A percentile compares a stretch with the other conserved stretches of the same genome.
These are phyloP conservation scores for Phytophthora sansomeana DNA, from an alignment of 352 stramenopile genomes.

Conservation along the genomic window DNA sequence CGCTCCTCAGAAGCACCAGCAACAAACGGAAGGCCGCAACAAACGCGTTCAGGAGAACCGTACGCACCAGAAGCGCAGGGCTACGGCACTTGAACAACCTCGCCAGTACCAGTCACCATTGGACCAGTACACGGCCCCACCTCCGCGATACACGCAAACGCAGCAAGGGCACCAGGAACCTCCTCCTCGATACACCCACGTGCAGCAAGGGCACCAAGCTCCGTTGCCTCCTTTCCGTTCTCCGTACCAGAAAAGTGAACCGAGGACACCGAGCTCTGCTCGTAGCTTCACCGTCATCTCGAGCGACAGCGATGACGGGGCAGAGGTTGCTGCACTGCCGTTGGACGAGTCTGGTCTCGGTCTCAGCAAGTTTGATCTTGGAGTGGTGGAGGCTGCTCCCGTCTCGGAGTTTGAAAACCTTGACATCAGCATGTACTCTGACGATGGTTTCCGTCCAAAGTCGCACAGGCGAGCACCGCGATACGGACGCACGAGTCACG, in stretches of 20 bases:
- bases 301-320: slow-evolving; percentile 41
- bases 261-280: slow-evolving; percentile 30
- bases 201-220: slow-evolving; percentile 7
- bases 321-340: slow-evolving; percentile 19
- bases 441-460: slow-evolving; percentile 25
- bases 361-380: slow-evolving; percentile 50
- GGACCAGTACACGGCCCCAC: slow-evolving; percentile 33
- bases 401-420: slow-evolving; percentile 31
- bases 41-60: slow-evolving; percentile 41
- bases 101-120: slow-evolving; percentile 33
- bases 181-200: slow-evolving; percentile 12
- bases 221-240: slow-evolving; percentile 35
- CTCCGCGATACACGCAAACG: not conserved
- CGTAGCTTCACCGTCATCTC: slow-evolving; percentile 35
- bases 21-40: slow-evolving; percentile 48
- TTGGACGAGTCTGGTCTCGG: slow-evolving; percentile 36
- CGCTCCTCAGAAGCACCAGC: slow-evolving; percentile 26
- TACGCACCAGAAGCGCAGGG: slow-evolving; percentile 20
- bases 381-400: slow-evolving; percentile 32
- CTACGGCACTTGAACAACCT: slow-evolving; percentile 4
- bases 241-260: slow-evolving; percentile 31
- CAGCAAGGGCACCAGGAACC: slow-evolving; percentile 25
- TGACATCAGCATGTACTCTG: slow-evolving; percentile 38
- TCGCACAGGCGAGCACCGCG: slow-evolving; percentile 27
- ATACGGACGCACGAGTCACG: slow-evolving; percentile 44